These are phyloP conservation scores for Peniophora sp. DNA, from an alignment of 1,284 basidiomycete genomes.

Conservation along the genomic window DNA sequence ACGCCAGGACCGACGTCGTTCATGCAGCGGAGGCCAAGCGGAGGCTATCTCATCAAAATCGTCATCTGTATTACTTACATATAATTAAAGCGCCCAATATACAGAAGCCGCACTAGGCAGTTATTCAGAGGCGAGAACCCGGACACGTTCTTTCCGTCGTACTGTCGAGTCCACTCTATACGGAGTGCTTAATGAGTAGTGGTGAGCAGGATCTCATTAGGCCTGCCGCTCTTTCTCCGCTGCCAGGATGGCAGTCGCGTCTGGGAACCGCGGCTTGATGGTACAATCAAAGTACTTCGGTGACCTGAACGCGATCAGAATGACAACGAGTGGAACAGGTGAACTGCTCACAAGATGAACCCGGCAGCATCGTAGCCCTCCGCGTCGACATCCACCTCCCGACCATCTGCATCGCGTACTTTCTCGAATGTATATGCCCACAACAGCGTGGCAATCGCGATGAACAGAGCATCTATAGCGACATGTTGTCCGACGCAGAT, in stretches of 20 bases:
- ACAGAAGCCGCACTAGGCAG: too few species aligned
- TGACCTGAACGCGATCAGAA: conserved; percentile 1
- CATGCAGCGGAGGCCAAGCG: too few species aligned
- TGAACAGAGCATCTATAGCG: not conserved
- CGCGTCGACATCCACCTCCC: conserved; percentile 7
- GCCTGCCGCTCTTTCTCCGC: conserved; percentile 8
- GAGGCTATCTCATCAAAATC: too few species aligned
- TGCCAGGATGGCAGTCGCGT: conserved; percentile 7
- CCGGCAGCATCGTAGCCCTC: conserved; percentile 8
- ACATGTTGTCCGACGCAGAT: not conserved
- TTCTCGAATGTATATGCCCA: not conserved
- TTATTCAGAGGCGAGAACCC: too few species aligned
- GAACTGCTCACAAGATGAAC: conserved; percentile 9
- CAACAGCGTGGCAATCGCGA: not conserved
- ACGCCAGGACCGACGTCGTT: too few species aligned
- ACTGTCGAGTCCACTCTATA: too few species aligned
- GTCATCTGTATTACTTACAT: too few species aligned
- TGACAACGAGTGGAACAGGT: not conserved
- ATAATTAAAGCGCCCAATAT: too few species aligned
- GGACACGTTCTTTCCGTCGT: too few species aligned
- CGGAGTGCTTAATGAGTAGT: too few species aligned
- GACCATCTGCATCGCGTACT: conserved; percentile 7
- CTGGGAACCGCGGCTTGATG: conserved; percentile 9
- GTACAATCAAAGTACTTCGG: conserved; percentile 9
- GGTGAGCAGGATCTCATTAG: too few species aligned